phyloP scores from a whole-genome alignment of 306 rosid species.

The Rosa lucieae region DNA sequence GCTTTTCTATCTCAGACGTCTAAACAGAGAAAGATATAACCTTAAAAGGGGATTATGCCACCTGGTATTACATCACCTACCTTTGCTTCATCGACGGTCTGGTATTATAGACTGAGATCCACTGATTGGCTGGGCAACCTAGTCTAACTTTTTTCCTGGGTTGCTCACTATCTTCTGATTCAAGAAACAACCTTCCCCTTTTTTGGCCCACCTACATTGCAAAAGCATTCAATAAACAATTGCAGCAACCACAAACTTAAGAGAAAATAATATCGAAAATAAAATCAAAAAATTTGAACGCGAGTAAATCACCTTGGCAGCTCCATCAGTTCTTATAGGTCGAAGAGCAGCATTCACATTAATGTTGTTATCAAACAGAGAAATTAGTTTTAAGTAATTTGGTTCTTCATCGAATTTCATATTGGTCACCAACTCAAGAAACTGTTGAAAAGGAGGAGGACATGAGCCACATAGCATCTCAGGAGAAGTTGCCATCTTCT shows the following conservation, averaged over 20 bases:
- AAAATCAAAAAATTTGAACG: background rate
- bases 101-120: conserved; percentile 41
- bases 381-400: conserved; percentile 33
- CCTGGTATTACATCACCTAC: conserved; percentile 15
- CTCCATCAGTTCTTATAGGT: conserved; percentile 42
- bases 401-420: conserved; percentile 45
- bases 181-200: conserved; percentile 33
- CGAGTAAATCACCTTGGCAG: conserved; percentile 26
- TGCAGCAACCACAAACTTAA: background rate
- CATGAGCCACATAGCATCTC: conserved; percentile 35
- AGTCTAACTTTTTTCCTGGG: conserved; percentile 35
- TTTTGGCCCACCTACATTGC: conserved; percentile 35
- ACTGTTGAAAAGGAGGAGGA: conserved; percentile 36
- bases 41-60: background rate
- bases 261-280: background rate
- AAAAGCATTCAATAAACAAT: background rate
- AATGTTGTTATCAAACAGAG: conserved; percentile 33
- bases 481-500: conserved; percentile 41
- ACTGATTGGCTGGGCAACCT: conserved; percentile 37
- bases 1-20: background rate
- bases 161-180: conserved; percentile 26
- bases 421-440: conserved; percentile 41
- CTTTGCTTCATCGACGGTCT: conserved; percentile 43
- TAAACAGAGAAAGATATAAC: background rate
- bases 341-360: conserved; percentile 30